Evolutionary conservation across 352 stramenopile genomes (phyloP), one percentile per base, ranked within the genome.

Genomic region (Globisporangium perplexum): DNA sequence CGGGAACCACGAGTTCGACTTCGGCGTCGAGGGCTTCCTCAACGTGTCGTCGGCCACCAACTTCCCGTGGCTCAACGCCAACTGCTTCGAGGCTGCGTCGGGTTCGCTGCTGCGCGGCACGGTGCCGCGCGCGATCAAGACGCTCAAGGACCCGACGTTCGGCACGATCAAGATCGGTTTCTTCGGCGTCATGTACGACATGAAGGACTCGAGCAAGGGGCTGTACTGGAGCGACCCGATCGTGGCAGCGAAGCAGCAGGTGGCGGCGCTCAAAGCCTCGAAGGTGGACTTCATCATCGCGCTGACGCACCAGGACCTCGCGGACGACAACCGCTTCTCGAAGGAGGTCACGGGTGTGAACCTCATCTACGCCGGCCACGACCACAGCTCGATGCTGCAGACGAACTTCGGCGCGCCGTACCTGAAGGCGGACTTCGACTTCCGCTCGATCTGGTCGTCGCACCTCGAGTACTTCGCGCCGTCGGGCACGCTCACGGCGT

Each of bases 1-100:
- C 12, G 80, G 80, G 22, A 89, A 91, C 72, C 77, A 89, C 65
- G 80, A 91, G 55, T 91, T 89, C 47, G 80, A 91, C 53, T 91
- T 86, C 52, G 80, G 80, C 18, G 64, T 91, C 41, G 80, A 91
- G 10, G 81, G 68, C 39, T 89, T 91, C 53, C 55, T 80, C 33
- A 91, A 91, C 59, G 80, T 89, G 24, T 74, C 73, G 35, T 33
- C 36, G 15, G 64, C 66, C 15, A 74, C 69, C 57, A 73, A 81
- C 44, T 91, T 91, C 47, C 62, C 67, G 36, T 90, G 80, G 77
- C 60, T 90, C 10, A 90, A 90, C 59, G 77, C 77, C 45, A 90
- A 90, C 57, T 81, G 69, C 62, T 88, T 74, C 50, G 80, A 91
- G 61, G 50, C 64, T 43, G 47, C 30, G 7, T 86, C 66, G 12